phyloP scores from a whole-genome alignment of 2,329 filamentous ascomycete genomes.

The Pyrenophora tritici-repentis region DNA sequence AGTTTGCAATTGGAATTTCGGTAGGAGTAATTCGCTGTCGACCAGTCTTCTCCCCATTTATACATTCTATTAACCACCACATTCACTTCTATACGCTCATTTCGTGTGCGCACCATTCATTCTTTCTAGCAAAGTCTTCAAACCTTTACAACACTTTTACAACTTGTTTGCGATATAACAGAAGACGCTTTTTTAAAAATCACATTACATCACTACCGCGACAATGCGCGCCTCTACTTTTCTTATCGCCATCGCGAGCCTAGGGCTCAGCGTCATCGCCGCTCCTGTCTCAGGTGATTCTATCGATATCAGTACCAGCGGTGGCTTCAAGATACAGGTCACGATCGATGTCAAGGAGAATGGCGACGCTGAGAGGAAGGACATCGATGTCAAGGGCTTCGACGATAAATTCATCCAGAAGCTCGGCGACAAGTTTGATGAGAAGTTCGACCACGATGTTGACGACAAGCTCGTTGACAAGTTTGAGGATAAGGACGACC shows the following conservation, averaged over 20 bases:
- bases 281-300: slow-evolving; percentile 12
- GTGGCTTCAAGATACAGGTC: slow-evolving; percentile 19
- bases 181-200: background rate
- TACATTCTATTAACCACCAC: slow-evolving; percentile 19
- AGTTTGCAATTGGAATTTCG: background rate
- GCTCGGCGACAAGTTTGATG: no score
- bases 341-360: slow-evolving; percentile 26
- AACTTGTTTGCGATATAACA: background rate
- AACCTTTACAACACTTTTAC: background rate
- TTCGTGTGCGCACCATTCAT: slow-evolving; percentile 5
- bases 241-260: slow-evolving; percentile 12
- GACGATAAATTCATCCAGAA: slow-evolving; percentile 1
- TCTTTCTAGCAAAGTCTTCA: background rate
- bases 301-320: slow-evolving; percentile 19
- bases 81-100: slow-evolving; percentile 4
- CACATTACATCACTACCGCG: background rate
- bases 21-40: slow-evolving; percentile 30
- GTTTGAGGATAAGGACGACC: no score
- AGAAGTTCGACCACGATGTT: no score
- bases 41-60: slow-evolving; percentile 27
- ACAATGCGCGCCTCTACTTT: slow-evolving; percentile 26
- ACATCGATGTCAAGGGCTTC: slow-evolving; percentile 4
- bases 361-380: background rate
- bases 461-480: no score
- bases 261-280: slow-evolving; percentile 19